Evolutionary conservation across 208 protist species (phyloP).

Genomic region (Trypanosoma melophagium): DNA sequence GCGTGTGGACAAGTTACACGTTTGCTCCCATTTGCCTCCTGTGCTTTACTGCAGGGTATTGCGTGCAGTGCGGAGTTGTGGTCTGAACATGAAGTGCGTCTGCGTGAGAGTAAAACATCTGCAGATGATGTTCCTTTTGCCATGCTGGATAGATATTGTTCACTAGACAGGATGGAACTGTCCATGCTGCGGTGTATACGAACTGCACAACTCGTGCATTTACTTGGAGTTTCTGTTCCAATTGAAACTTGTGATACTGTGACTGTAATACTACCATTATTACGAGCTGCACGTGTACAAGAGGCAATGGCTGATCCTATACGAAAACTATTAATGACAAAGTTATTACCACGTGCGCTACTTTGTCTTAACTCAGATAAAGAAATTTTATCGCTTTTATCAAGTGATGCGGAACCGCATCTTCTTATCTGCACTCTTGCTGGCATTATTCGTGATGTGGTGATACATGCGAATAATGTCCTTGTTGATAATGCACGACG

Average conservation of each 20-base stretch:
- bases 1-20: constrained; percentile 64
- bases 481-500: constrained; percentile 48
- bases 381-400: constrained; percentile 18
- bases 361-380: constrained; percentile 18
- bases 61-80: constrained; percentile 38
- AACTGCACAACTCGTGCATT: constrained; percentile 74
- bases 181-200: constrained; percentile 58
- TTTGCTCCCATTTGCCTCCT: constrained; percentile 63
- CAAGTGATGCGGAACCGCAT: constrained; percentile 18
- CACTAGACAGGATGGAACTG: constrained; percentile 47
- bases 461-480: constrained; percentile 5
- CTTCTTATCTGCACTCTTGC: constrained; percentile 63
- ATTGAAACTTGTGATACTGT: constrained; percentile 29
- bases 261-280: constrained; percentile 37
- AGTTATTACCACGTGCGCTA: constrained; percentile 45
- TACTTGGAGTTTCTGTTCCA: constrained; percentile 41
- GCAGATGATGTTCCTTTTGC: constrained; percentile 22
- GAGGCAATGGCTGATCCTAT: constrained; percentile 33
- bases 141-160: constrained; percentile 65
- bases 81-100: constrained; percentile 38
- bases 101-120: not conserved
- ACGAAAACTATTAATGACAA: constrained; percentile 27
- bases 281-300: constrained; percentile 34
- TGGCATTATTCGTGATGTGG: constrained; percentile 53
- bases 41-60: constrained; percentile 39